Evolutionary conservation across 2,329 filamentous ascomycete species (phyloP), one percentile per base, ranked within the genome.

Genomic region (Parastagonospora avenae): DNA sequence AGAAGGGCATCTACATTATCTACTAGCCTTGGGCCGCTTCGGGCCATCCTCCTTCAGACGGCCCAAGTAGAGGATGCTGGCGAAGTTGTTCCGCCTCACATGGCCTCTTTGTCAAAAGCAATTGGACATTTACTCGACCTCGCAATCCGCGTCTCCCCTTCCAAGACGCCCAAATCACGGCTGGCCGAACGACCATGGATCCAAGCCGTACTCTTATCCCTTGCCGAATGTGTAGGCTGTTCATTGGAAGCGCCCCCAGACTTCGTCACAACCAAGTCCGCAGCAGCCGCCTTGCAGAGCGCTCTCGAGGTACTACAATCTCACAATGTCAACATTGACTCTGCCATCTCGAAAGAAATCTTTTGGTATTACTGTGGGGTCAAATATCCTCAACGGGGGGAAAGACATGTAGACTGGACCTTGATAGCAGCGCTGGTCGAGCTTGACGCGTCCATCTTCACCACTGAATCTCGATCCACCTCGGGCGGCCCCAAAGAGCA

Each of bases 181-280:
- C 58, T 71, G 8, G 62, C 69, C 7, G 77, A 79, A 52, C 66
- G 63, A 33, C 72, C 77, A 4, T 80, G 78, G 78, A 64, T 79
- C 8, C 75, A 80, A 44, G 63, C 67, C 10, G 60, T 75, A 8
- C 75, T 79, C 41, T 48, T 64, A 5, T 66, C 68, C 1, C 63
- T 79, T 8, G 56, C 65, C 5, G 67, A 73, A 42, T 76, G 72
- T 53, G 58, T 61, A 40, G 64, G 63, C 35, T 72, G 64, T 51
- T 59, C 70, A 11, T 31, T 71, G 33, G 50, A 53, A n/a, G 36
- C 57, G 14, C 59, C 63, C 6, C 62, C 65, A 5, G 53, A 62
- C n/a, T 63, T 60, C 37, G 45, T 48, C 11, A 61, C 62, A 11
- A 46, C 58, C 6, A 43, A 44, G 15, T 54, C 55, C 12, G 64